A percentile compares a stretch with the other conserved stretches of the same genome.
These are phyloP conservation scores for Nigrospora sphaerica DNA, from an alignment of 2,329 filamentous ascomycete genomes.

Conservation along the genomic window DNA sequence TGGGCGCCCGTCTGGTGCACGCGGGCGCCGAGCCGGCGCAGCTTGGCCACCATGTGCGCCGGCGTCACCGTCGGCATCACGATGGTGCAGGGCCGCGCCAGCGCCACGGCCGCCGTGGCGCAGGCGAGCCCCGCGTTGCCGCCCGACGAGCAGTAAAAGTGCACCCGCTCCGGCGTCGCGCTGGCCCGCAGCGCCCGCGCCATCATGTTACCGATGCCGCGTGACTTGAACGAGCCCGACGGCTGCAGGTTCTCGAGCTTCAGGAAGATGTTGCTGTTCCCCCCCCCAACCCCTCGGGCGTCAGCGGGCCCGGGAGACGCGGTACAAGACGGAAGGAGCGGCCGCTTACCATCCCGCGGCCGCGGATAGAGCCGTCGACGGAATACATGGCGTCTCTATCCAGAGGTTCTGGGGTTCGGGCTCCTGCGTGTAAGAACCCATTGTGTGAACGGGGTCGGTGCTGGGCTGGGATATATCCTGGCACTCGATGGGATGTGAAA, in stretches of 20 bases:
- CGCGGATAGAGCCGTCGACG: slow-evolving; percentile 59
- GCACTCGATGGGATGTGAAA: background rate
- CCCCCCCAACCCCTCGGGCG: background rate
- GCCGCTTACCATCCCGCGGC: slow-evolving; percentile 61
- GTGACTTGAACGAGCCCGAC: slow-evolving; percentile 79
- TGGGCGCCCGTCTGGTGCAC: slow-evolving; percentile 63
- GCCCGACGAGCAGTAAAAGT: slow-evolving; percentile 76
- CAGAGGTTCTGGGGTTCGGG: slow-evolving; percentile 46
- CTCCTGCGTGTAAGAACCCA: slow-evolving; percentile 32
- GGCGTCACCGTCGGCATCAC: slow-evolving; percentile 63
- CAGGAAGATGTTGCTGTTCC: slow-evolving; percentile 65
- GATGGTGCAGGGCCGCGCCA: slow-evolving; percentile 64
- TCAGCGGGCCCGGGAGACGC: background rate
- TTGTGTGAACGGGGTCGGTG: slow-evolving; percentile 8
- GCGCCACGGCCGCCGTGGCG: slow-evolving; percentile 60
- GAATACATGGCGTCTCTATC: slow-evolving; percentile 65
- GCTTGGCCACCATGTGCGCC: slow-evolving; percentile 63
- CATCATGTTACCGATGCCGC: slow-evolving; percentile 68
- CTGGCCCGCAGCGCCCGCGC: slow-evolving; percentile 28
- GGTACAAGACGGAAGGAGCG: background rate
- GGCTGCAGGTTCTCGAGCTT: slow-evolving; percentile 84
- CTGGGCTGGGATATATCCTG: too few relatives aligned
- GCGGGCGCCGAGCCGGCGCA: slow-evolving; percentile 59
- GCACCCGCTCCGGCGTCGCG: slow-evolving; percentile 31
- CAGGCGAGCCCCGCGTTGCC: slow-evolving; percentile 83